Base-by-base conservation (phyloP, 225 moss, liverwort and hornwort species). In the Physcomitrellopsis africana region DNA sequence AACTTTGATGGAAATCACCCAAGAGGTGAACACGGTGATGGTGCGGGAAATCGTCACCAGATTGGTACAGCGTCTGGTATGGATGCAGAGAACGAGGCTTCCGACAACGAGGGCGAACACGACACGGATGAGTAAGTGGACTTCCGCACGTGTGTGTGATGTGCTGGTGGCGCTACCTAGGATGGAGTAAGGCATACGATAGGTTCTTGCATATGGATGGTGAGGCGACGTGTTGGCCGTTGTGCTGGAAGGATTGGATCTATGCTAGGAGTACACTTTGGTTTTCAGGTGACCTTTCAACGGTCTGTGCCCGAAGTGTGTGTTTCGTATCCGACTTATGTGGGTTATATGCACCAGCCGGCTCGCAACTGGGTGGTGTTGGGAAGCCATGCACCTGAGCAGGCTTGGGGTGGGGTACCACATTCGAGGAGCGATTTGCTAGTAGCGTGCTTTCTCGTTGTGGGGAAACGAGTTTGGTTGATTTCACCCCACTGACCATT, bases 1-100 rank as follows among this genome's bases (percentile, higher is more conserved):
- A 61, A 47, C 17, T 74, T 81, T 15, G 82, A 73, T 69, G 87
- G 79, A 48, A 79, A 90, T 71, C 76, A 76, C 81, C 84, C 77
- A 23, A 78, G 80, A 73, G 80, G 56, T 56, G 79, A 42, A 70
- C 73, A 55, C 67, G 85, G 41, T 64, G 81, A 81, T 85, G 80
- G 57, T 54, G 81, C 62, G 67, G 85, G 60, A 11, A 78, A 75
- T 73, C 80, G 62, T 24, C 77, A 72, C 54, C 78, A 73, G 22
- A 58, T 69, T 59, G 85, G 76, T 48, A 75, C 75, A 59, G 23
- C 79, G n/a, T 80, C 85, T 74, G 61, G 47, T 43, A 68, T 29
- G 68, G 78, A 60, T 13, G 76, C 68, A 53, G 72, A 76, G 29
- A 73, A 72, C 67, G 77, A 73, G 26, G 37, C 19, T 14, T 63